These are phyloP conservation scores for Gynandropsis gynandra DNA, from an alignment of 345 rosid genomes.

Conservation along the genomic window DNA sequence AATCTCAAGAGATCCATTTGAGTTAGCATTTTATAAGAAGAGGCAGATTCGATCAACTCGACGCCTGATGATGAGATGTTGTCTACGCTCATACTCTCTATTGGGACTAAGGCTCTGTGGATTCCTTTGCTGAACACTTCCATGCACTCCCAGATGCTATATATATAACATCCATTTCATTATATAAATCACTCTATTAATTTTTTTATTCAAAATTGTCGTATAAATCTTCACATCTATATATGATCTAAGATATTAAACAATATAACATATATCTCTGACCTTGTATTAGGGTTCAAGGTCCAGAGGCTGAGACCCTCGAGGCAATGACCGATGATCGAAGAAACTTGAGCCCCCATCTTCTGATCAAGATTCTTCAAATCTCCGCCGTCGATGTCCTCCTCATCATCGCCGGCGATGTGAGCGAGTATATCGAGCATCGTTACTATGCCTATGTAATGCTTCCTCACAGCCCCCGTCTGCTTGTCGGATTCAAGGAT, in stretches of 20 bases:
- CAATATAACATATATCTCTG: too few relatives aligned
- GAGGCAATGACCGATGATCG: conserved; percentile 60
- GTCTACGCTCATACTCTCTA: conserved; percentile 42
- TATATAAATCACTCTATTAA: background rate
- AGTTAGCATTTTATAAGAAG: conserved; percentile 58
- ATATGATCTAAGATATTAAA: background rate
- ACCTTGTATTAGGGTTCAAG: conserved; percentile 59
- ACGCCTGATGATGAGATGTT: conserved; percentile 33
- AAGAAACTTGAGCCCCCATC: conserved; percentile 58
- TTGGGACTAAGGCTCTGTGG: conserved; percentile 74
- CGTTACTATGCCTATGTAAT: conserved; percentile 74
- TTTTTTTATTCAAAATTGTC: too few relatives aligned
- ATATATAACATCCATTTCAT: background rate
- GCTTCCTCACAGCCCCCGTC: conserved; percentile 69
- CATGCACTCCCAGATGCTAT: conserved; percentile 65
- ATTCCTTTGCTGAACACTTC: conserved; percentile 82
- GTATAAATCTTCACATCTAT: too few relatives aligned
- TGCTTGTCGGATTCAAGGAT: conserved; percentile 78
- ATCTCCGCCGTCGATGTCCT: conserved; percentile 1
- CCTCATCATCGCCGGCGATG: conserved; percentile 37
- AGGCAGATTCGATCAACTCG: conserved; percentile 56
- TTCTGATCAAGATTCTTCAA: conserved; percentile 38
- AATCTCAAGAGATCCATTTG: conserved; percentile 71
- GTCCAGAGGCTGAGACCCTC: conserved; percentile 88
- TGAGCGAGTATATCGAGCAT: conserved; percentile 79